A percentile compares a stretch with the other conserved stretches of the same genome.
These are phyloP conservation scores for Coemansia sp. DNA, from an alignment of 371 early-diverging fungal species.

Conservation along the genomic window DNA sequence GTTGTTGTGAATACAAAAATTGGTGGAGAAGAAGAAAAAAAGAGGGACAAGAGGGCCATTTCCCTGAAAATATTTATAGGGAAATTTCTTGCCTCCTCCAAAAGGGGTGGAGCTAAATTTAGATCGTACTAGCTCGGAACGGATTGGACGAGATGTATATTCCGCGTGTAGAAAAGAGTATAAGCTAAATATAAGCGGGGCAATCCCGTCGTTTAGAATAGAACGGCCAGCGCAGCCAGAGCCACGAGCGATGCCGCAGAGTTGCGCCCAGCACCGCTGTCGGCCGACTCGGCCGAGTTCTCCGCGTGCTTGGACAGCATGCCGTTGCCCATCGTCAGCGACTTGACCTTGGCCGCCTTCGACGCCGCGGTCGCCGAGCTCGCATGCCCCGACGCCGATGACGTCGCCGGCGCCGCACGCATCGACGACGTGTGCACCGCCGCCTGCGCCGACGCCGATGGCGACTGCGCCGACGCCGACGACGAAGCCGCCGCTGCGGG, in stretches of 20 bases:
- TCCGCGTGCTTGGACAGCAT: neutral
- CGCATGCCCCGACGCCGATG: neutral
- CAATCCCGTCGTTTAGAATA: slow-evolving; percentile 1
- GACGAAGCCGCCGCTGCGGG: neutral
- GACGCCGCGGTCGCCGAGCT: neutral
- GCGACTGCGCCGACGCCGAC: neutral
- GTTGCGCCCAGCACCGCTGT: neutral
- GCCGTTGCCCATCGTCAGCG: slow-evolving; percentile 10
- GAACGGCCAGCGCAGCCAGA: neutral
- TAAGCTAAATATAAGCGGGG: neutral
- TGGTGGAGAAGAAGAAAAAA: too few relatives aligned
- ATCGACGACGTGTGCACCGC: neutral
- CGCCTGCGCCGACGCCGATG: neutral
- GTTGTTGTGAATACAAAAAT: neutral
- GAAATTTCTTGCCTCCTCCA: neutral
- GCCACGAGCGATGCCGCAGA: neutral
- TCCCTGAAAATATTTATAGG: neutral
- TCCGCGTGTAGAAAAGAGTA: neutral
- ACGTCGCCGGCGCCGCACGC: neutral
- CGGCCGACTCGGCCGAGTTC: slow-evolving; percentile 1
- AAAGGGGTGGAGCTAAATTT: too few relatives aligned
- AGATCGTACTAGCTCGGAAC: too few relatives aligned
- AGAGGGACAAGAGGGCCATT: neutral
- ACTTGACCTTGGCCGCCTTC: neutral
- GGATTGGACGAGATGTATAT: neutral